Percentiles rank a stretch among this genome's conserved stretches.
These are phyloP conservation scores for Phytophthora citrophthora DNA, from an alignment of 352 stramenopile genomes.

Conservation along the genomic window DNA sequence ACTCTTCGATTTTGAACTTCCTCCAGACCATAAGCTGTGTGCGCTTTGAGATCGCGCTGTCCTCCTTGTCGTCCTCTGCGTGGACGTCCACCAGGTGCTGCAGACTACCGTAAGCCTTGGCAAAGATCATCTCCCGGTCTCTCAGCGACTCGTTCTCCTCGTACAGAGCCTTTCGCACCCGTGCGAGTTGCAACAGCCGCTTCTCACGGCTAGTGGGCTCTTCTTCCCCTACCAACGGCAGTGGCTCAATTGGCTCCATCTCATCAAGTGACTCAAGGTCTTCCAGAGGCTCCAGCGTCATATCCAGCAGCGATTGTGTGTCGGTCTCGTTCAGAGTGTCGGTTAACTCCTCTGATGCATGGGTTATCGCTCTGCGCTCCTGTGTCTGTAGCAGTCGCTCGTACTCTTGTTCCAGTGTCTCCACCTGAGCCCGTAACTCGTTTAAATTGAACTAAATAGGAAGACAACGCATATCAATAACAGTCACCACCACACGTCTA, in stretches of 20 bases:
- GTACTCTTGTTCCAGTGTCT: conserved; percentile 52
- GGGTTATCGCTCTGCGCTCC: conserved; percentile 19
- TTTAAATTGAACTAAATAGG: conserved; percentile 48
- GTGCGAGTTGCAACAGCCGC: conserved; percentile 39
- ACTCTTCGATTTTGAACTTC: conserved; percentile 51
- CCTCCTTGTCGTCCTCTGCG: conserved; percentile 28
- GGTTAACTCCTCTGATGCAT: conserved; percentile 18
- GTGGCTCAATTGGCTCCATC: conserved; percentile 25
- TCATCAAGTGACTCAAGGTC: conserved; percentile 27
- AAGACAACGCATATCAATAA: not conserved
- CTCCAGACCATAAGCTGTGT: conserved; percentile 45
- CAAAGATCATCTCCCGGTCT: conserved; percentile 40
- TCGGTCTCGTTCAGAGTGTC: conserved; percentile 21
- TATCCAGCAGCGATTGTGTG: conserved; percentile 30
- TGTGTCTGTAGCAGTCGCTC: conserved; percentile 44
- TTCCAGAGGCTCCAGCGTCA: conserved; percentile 30
- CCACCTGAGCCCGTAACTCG: conserved; percentile 51
- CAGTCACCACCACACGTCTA: no score
- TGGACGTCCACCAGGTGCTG: conserved; percentile 54
- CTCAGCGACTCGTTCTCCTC: conserved; percentile 55
- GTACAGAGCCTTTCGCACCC: conserved; percentile 44
- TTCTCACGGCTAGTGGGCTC: conserved; percentile 21
- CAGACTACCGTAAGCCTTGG: conserved; percentile 54
- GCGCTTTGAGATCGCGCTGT: conserved; percentile 19
- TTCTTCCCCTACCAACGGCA: conserved; percentile 15